Conservation (phyloP, 2,329 filamentous ascomycete genomes). For the Fusarium globosum region DNA sequence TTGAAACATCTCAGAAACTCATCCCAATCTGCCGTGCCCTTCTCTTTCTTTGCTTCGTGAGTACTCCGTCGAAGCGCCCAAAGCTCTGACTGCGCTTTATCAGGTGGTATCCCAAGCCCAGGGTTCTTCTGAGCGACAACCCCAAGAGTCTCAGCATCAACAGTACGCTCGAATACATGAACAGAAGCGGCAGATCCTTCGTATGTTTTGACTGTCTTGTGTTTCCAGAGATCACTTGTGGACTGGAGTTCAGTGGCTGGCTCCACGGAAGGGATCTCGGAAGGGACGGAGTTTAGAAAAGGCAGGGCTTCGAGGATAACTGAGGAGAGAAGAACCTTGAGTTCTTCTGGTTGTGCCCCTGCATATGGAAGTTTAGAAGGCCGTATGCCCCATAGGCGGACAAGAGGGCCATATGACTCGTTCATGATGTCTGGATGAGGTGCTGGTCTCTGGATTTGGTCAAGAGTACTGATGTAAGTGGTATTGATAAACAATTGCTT, state of each 20-base stretch:
- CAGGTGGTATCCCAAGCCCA: constrained; percentile 37
- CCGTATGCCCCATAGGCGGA: constrained; percentile 66
- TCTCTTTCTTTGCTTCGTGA: constrained; percentile 63
- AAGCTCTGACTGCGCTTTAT: constrained; percentile 56
- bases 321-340: constrained; percentile 62
- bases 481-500: neutral
- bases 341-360: constrained; percentile 53
- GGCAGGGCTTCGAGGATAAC: constrained; percentile 68
- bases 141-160: constrained; percentile 58
- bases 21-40: constrained; percentile 68
- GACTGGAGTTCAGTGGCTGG: constrained; percentile 35
- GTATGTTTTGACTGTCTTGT: constrained; percentile 61
- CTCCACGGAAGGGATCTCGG: constrained; percentile 42
- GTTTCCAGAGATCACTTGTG: constrained; percentile 57
- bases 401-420: constrained; percentile 56
- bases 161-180: constrained; percentile 62
- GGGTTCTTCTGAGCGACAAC: constrained; percentile 51
- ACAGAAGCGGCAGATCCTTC: constrained; percentile 62
- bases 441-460: neutral
- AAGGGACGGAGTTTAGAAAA: constrained; percentile 67
- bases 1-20: constrained; percentile 73
- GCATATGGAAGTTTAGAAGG: constrained; percentile 59
- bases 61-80: constrained; percentile 74
- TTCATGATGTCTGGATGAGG: constrained; percentile 26
- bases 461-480: constrained; percentile 1